Evolutionary conservation across 345 rosid species (phyloP).

Genomic region (Aquilaria malaccensis): DNA sequence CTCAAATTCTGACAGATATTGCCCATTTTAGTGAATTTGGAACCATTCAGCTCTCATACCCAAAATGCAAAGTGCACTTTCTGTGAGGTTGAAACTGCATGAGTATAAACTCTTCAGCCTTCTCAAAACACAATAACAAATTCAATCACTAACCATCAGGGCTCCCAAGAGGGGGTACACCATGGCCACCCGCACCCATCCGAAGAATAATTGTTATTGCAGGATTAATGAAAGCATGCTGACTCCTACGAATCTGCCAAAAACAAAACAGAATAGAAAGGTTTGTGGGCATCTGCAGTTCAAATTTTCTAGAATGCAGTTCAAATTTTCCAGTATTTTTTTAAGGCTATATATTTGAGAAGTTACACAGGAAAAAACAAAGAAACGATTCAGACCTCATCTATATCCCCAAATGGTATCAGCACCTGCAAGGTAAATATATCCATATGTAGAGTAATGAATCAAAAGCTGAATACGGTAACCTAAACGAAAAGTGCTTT

Average conservation of each 20-base stretch:
- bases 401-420: constrained; percentile 91
- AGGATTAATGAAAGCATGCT: constrained; percentile 97
- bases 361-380: constrained; percentile 2
- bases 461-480: no score
- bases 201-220: constrained; percentile 88
- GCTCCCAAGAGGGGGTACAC: constrained; percentile 98
- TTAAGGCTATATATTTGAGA: constrained; percentile 8
- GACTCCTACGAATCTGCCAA: constrained; percentile 83
- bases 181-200: constrained; percentile 99
- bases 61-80: no score
- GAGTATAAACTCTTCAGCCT: no score
- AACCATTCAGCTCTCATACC: no score
- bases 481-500: no score
- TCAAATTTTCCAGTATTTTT: neutral
- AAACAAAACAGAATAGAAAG: constrained; percentile 3
- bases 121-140: neutral
- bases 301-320: constrained; percentile 8
- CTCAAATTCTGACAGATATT: no score
- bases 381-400: constrained; percentile 53
- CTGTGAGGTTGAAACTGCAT: no score
- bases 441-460: no score
- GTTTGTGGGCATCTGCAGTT: no score
- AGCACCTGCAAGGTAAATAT: constrained; percentile 45
- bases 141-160: constrained; percentile 71
- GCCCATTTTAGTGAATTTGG: no score